Evolutionary conservation across 108 stramenopile species (phyloP), one percentile per base, ranked within the genome.

Genomic region (Nitzschia sp.): DNA sequence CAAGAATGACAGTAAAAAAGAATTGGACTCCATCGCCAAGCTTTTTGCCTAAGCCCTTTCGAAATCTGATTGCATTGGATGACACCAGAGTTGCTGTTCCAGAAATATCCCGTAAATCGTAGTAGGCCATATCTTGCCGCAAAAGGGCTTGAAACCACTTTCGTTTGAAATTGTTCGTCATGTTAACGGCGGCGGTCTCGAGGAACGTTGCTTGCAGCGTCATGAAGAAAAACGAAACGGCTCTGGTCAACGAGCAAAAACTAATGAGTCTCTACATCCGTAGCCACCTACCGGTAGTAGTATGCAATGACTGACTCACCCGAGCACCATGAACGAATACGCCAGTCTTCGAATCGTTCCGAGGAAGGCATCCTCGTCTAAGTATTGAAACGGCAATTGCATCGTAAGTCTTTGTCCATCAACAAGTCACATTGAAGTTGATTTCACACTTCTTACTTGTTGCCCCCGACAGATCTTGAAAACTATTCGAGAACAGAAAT

Each of bases 121-220:
- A 82, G 66, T 82, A 88, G 23, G 83, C 81, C 75, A 88, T 78
- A 55, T 88, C 87, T 53, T 84, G 78, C 21, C 79, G 55, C n/a
- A 88, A 58, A 11, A 88, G 60, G 5, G 87, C 79, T 11, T 55
- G 55, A 48, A 88, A 81, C 84, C 84, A 85, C 18, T 66, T 17
- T 6, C 15, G 53, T 48, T 85, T 78, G 18, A 81, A 30, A 9
- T 55, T 67, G 3, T 54, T 29, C 9, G 84, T 76, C 80, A 78
- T 79, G 19, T 78, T 76, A 0, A 58, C 25, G 3, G 84, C 80
- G 11, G 72, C 80, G 11, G 49, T 72, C 57, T 85, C 84, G 30
- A 81, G 33, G 24, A 81, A 42, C 1, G 71, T 27, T 0, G 72
- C 54, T 17, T 79, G 77, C 24, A 66, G 3, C 3, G 80, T 66